Conservation (phyloP, 139 green algal genomes). For the Nannochloris sp. region DNA sequence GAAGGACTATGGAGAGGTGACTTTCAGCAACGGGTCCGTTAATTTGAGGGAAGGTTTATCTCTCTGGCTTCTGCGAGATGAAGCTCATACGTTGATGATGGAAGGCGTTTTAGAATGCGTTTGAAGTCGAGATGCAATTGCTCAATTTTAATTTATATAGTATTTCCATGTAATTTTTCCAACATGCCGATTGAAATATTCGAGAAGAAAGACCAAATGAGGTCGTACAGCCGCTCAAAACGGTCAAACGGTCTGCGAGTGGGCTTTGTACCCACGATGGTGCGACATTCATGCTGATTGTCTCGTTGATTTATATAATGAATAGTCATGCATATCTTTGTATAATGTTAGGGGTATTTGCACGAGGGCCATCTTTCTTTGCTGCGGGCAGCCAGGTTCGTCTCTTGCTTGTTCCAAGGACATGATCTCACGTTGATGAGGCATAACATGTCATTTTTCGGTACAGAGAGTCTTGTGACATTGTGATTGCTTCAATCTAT, state of each 20-base stretch:
- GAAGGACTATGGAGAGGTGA: slow-evolving; percentile 36
- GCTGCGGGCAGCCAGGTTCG: slow-evolving; percentile 54
- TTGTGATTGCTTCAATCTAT: slow-evolving; percentile 92
- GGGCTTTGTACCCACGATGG: slow-evolving; percentile 95
- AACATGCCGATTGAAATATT: background rate
- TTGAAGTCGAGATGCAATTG: too few relatives aligned
- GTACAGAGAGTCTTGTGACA: slow-evolving; percentile 57
- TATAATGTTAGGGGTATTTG: slow-evolving; percentile 66
- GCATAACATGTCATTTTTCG: background rate
- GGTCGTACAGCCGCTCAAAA: slow-evolving; percentile 52
- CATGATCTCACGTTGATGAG: background rate
- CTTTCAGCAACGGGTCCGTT: slow-evolving; percentile 35
- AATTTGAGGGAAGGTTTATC: slow-evolving; percentile 22
- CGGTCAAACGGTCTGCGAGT: slow-evolving; percentile 51
- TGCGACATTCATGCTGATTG: slow-evolving; percentile 11
- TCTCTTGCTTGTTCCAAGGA: background rate
- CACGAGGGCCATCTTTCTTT: slow-evolving; percentile 92
- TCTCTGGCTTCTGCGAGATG: slow-evolving; percentile 38
- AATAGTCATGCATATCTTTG: background rate
- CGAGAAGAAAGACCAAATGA: slow-evolving; percentile 38
- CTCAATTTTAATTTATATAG: background rate
- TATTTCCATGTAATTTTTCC: background rate
- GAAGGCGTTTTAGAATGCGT: slow-evolving; percentile 35
- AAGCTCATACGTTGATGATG: slow-evolving; percentile 37
- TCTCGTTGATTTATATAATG: too few relatives aligned